Base-by-base conservation (phyloP, 169 alveolate genomes). In the Condylostoma magnum region DNA sequence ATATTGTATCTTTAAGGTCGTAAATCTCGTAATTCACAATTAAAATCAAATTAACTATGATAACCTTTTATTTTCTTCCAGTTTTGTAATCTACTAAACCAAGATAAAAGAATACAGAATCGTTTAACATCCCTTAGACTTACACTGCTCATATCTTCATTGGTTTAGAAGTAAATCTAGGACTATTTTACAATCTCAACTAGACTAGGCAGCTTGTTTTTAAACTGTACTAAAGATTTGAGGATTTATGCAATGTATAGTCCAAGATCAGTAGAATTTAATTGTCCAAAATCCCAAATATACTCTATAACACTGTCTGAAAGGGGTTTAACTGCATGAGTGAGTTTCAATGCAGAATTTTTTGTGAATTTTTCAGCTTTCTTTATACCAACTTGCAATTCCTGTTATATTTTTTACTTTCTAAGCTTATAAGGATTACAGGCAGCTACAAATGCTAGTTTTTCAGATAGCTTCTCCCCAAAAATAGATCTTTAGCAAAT, bases 121-220 rank as follows among this genome's bases (percentile, higher is more conserved):
- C 93, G 69, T 36, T 78, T 63, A 8, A 86, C 93, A 72, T 86
- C 93, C 74, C 93, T 70, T 30, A 86, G 58, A 80, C 93, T 86
- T 4, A 83, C 89, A 22, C 90, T 78, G 53, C 90, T 78, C 47
- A 72, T 60, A 73, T 79, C 89, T 54, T 86, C 85, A 55, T 83
- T 43, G 12, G 34, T 44, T 31, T 72, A 69, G 25, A 79, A 55
- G 28, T 69, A 46, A 0, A 37, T 18, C 22, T 79, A 66, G 15
- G 78, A 41, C 34, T 38, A n/a, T 46, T 65, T 47, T 38, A 75
- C 30, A 30, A 47, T 15, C 22, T 20, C 2, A 27, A 38, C 66
- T 27, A 65, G 28, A 38, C 47, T 12, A 65, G 5, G 20, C 43
- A 57, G 4, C 37, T 15, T 18, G 38, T 22, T 33, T 15, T 38